Evolutionary conservation across 1,139 yeast species (phyloP), one percentile per base, ranked within the genome.

Genomic region (Kurtzmaniella quercitrusa): DNA sequence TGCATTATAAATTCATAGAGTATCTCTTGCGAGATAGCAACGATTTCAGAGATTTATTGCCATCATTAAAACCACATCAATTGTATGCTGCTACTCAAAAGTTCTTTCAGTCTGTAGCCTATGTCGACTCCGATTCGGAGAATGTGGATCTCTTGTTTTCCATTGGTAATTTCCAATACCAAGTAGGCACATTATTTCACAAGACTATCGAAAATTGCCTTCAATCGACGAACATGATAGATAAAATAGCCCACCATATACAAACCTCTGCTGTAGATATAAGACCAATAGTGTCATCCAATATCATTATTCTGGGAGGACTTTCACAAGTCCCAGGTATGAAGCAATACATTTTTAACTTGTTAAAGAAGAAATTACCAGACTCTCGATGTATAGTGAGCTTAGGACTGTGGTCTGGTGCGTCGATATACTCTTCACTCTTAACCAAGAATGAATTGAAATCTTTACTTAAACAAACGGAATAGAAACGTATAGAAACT

Each of bases 341-440:
- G 15, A 41, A 43, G 18, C 15, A 8, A 3, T 34, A 41, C 12
- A 27, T 43, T n/a, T 11, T 34, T 11, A n/a, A 27, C 3, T 14
- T 19, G 11, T 23, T 43, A 5, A 31, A 31, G 27, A 19, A 25
- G 9, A 29, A 3, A 2, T 14, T 27, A 17, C 21, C 25, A 8
- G 14, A 9, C 1, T 16, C 44, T 2, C 34, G 25, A 18, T 15
- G 27, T n/a, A 29, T 18, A 6, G 34, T 41, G 5, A 37, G 44
- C 12, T 27, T 43, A 16, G 46, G 46, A 2, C 41, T 43, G 9
- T 43, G 46, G 46, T 19, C 37, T 3, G 46, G 46, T 10, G 21
- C 34, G 3, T 43, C 46, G 4, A 34, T 43, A 7, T 43, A 43
- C 27, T 41, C 10, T 11, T 41, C 46, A 31, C 38, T 41, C 17